Base-by-base conservation (phyloP, 352 stramenopile genomes). In the Phytophthora rubi region DNA sequence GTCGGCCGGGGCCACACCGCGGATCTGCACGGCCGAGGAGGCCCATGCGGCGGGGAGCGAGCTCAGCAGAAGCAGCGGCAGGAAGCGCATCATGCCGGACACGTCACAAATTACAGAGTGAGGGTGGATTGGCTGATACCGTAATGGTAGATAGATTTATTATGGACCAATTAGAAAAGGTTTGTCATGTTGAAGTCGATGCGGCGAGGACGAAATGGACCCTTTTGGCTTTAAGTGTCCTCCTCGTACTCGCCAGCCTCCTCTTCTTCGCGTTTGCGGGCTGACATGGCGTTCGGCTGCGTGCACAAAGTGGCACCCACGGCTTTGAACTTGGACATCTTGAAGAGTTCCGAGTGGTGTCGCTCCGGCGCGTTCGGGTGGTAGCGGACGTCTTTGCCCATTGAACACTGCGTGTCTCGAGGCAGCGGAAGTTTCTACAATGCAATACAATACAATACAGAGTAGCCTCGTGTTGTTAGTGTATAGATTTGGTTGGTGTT, bases 261-360 rank as follows among this genome's bases (percentile, higher is more conserved):
- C 42, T 45, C 28, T 49, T 63, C 44, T 1, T 54, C 56, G 32
- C 35, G 45, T 42, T 42, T 66, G 62, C 21, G 62, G n/a, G 68
- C 37, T 2, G 61, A 60, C 2, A 51, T 37, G 32, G 68, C 65
- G 21, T 65, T 79, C 8, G 88, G 85, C 44, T 95, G 88, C 51
- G 88, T 94, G 64, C 70, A 84, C 8, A 93, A 53, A 28, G 86
- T 82, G 47, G 80, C 80, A 39, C 81, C 83, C 16, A 95, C 84
- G 30, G 89, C 88, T 66, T 89, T 91, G 70, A 95, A 95, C 71
- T 95, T 95, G 71, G 84, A 87, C 88, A 95, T 93, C 57, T 95
- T 95, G 79, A 95, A 95, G 3, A 83, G 74, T 42, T 92, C 81
- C 16, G 70, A 54, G 49, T 68, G 66, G 23, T 77, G 68, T 13